Base-by-base conservation (phyloP, 345 rosid genomes). In the Hevea brasiliensis region DNA sequence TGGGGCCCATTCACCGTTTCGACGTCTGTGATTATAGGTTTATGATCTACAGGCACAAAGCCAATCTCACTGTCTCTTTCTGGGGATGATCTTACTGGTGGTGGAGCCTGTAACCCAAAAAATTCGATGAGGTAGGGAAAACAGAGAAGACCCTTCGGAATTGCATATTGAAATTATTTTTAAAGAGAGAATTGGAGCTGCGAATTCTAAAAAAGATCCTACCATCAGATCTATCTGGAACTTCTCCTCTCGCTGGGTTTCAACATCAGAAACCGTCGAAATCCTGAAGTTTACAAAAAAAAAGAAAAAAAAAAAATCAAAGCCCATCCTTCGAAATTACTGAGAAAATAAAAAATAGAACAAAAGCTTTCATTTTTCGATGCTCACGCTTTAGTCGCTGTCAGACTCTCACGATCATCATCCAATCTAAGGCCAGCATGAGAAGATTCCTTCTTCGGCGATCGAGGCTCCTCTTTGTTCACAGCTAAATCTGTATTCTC, bases 151-250 rank as follows among this genome's bases (percentile, higher is more conserved):
- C n/a, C 55, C 8, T 61, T 59, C 8, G 20, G 26, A 27, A 8
- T 63, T 21, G 26, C 23, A 0, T 14, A 50, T 24, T 20, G 24
- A 70, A n/a, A 47, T 18, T 70, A 26, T 27, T 35, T 6, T 64
- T 27, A 24, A 13, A 48, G 1, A 44, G 24, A 58, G 10, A 51
- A 53, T 35, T 32, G 7, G 20, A 24, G 4, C 37, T 32, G 37
- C 27, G 47, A 40, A 41, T 40, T 75, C 40, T 50, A 13, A 10
- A 32, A n/a, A 66, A 77, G 73, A 77, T 61, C 75, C 81, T 72
- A 93, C 99, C 99, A 96, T 96, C 85, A 93, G 94, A 93, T 96
- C 99, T 90, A 96, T 96, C 84, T 86, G 93, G 73, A 88, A 93
- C 86, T 89, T 96, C 79, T 82, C 91, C 64, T 86, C 96, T 26